Base-by-base conservation (phyloP, 1,139 yeast genomes). In the Candida tropicalis region DNA sequence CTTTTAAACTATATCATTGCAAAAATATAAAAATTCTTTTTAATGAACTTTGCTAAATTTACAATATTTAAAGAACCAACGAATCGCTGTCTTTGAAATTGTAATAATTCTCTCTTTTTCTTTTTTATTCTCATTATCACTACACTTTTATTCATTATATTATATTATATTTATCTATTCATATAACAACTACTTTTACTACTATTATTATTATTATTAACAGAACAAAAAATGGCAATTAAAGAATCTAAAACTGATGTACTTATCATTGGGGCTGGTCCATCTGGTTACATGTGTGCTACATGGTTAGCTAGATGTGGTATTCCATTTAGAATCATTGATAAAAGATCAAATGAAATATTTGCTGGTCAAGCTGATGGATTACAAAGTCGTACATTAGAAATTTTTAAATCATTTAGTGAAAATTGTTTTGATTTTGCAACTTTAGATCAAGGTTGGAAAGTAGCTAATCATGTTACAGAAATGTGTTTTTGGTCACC, bases 311-410 rank as follows among this genome's bases (percentile, higher is more conserved):
- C 63, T 10, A 54, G 70, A 27, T 52, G 65, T 18, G 71, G 70
- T 18, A 49, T 56, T 16, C 52, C 61, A 12, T 56, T 55, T 45
- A 51, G 66, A 17, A 59, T 65, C 38, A 58, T 66, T 39, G 71
- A 66, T 49, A 62, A 65, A 40, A 55, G 71, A 35, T 45, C 62
- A 7, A 50, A 45, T 29, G 56, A 59, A 40, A 49, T 61, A 5
- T 61, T 59, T 43, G 53, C 65, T 8, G 71, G 71, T n/a, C 68
- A 65, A 46, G 71, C 71, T 4, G 71, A 66, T 51, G 71, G 71
- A 12, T 52, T 66, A 27, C 53, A 50, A 39, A 43, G 48, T 41
- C 43, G 68, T 37, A 64, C 70, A 8, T 48, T 65, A 40, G 70
- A 65, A 47, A 60, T 61, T 12, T 62, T 65, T 49, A 61, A 61